phyloP scores from a whole-genome alignment of 495 filamentous ascomycete species.

The Hypoxylon crocopeplum region DNA sequence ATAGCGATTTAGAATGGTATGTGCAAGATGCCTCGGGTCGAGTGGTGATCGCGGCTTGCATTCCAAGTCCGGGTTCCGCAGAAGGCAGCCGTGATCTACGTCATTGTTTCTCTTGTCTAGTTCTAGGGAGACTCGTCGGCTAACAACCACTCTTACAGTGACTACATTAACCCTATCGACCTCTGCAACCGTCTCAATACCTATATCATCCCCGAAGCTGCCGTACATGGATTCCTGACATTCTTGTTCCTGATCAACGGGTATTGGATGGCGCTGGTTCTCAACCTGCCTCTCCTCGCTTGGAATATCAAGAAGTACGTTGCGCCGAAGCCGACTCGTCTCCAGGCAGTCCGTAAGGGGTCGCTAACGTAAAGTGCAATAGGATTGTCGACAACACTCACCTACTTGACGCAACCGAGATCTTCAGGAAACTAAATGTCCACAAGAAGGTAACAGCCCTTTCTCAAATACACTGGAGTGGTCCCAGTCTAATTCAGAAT shows the following conservation, averaged over 20 bases:
- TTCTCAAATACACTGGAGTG: background rate
- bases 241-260: slow-evolving; percentile 96
- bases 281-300: slow-evolving; percentile 90
- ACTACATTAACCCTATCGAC: slow-evolving; percentile 99
- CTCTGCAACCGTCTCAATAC: slow-evolving; percentile 99
- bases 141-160: slow-evolving; percentile 60
- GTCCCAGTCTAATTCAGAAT: background rate
- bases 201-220: slow-evolving; percentile 99
- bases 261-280: slow-evolving; percentile 92
- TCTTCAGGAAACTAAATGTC: slow-evolving; percentile 98
- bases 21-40: slow-evolving; percentile 40
- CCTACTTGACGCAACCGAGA: slow-evolving; percentile 96
- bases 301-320: slow-evolving; percentile 98
- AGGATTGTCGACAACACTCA: slow-evolving; percentile 98
- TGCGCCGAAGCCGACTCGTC: background rate
- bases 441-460: slow-evolving; percentile 81
- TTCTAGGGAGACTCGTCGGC: slow-evolving; percentile 8
- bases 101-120: slow-evolving; percentile 26
- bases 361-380: slow-evolving; percentile 34
- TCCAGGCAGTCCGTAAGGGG: background rate
- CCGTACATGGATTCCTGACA: slow-evolving; percentile 94
- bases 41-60: background rate
- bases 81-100: slow-evolving; percentile 22
- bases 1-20: slow-evolving; percentile 97
- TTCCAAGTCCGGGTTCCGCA: slow-evolving; percentile 8